These are phyloP conservation scores for Durusdinium trenchii DNA, from an alignment of 73 alveolate genomes.

Conservation along the genomic window DNA sequence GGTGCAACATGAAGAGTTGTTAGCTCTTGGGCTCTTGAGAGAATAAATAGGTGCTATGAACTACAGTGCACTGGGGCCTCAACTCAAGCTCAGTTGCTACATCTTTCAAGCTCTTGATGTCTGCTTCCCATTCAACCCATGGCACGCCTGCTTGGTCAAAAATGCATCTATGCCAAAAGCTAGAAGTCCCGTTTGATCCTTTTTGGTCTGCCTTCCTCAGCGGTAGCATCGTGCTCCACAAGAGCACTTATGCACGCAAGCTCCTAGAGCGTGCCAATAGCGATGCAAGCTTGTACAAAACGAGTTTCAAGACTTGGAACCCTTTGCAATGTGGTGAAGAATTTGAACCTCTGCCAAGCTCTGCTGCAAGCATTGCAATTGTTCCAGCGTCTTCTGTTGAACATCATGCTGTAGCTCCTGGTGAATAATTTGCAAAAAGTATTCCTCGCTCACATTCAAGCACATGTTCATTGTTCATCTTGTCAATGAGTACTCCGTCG, in stretches of 20 bases:
- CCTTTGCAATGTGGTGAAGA: too few species aligned
- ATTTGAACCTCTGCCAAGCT: neutral
- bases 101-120: constrained; percentile 30
- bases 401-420: constrained; percentile 46
- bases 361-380: constrained; percentile 49
- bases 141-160: neutral
- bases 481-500: neutral
- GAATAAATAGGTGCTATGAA: too few species aligned
- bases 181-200: too few species aligned
- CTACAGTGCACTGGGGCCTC: too few species aligned
- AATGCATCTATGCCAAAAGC: too few species aligned
- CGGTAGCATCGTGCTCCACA: constrained; percentile 37
- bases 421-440: neutral
- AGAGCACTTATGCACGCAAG: constrained; percentile 26
- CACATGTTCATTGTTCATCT: neutral
- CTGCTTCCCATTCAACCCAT: constrained; percentile 34
- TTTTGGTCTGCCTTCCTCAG: neutral
- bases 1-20: too few species aligned
- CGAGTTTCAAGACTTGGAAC: neutral
- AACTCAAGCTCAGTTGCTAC: neutral
- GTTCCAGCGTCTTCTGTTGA: constrained; percentile 25
- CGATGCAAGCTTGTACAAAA: neutral
- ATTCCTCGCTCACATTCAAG: neutral
- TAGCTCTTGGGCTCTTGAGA: too few species aligned
- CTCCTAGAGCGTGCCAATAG: neutral